Evolutionary conservation across 2,329 filamentous ascomycete species (phyloP).

Genomic region (Alternaria sp.): DNA sequence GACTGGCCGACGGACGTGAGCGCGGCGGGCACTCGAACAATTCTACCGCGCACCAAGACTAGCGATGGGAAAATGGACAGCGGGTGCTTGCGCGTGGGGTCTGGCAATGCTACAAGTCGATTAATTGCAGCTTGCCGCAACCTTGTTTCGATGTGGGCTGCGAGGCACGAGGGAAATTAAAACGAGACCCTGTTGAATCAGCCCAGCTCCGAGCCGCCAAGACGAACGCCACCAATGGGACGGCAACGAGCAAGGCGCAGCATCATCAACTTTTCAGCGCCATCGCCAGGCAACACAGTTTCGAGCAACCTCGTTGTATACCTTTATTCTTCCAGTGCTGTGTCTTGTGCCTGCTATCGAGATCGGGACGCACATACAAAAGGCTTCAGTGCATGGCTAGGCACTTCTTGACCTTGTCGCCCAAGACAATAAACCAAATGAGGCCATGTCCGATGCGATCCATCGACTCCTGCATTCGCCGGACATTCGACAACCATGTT

Average conservation of each 20-base stretch:
- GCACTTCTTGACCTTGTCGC: not conserved
- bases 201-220: constrained; percentile 23
- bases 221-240: constrained; percentile 22
- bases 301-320: not conserved
- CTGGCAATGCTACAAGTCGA: constrained; percentile 6
- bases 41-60: constrained; percentile 14
- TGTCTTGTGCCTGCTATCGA: not conserved
- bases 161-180: constrained; percentile 25
- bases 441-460: constrained; percentile 4
- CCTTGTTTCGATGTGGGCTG: constrained; percentile 28
- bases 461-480: not conserved
- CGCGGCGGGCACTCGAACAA: not conserved
- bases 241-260: constrained; percentile 9
- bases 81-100: not conserved
- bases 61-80: constrained; percentile 15
- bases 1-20: constrained; percentile 24
- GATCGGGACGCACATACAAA: not conserved
- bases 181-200: constrained; percentile 18
- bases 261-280: not conserved
- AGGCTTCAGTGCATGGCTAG: not conserved
- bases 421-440: not conserved
- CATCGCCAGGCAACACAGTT: constrained; percentile 1
- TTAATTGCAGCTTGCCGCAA: constrained; percentile 13
- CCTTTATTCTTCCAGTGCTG: not conserved
- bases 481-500: not conserved